phyloP scores from a whole-genome alignment of 2,329 filamentous ascomycete species.

The Alternaria sp. region DNA sequence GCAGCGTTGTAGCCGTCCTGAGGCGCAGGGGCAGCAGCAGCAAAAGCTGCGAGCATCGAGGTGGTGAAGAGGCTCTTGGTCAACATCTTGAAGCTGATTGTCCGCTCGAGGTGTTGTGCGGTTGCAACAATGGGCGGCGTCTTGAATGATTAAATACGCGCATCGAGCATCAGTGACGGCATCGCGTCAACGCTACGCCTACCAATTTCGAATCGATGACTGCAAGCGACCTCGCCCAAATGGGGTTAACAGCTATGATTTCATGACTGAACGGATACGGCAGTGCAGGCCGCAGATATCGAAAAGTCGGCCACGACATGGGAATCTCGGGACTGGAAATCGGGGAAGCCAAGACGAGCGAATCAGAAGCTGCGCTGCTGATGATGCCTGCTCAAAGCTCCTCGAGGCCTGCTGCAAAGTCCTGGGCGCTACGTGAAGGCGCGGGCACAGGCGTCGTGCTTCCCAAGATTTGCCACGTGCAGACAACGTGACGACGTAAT shows the following conservation, averaged over 20 bases:
- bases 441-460: conserved; percentile 23
- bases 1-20: conserved; percentile 29
- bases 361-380: conserved; percentile 21
- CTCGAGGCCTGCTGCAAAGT: conserved; percentile 9
- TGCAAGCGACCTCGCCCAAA: conserved; percentile 20
- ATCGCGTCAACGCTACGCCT: conserved; percentile 18
- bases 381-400: conserved; percentile 15
- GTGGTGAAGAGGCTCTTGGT: conserved; percentile 46
- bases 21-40: conserved; percentile 52
- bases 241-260: conserved; percentile 39
- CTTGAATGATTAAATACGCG: conserved; percentile 25
- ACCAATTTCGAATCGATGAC: conserved; percentile 36
- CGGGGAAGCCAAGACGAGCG: conserved; percentile 19
- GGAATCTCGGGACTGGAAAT: conserved; percentile 24
- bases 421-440: conserved; percentile 28
- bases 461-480: conserved; percentile 26
- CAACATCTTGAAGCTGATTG: conserved; percentile 48
- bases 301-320: conserved; percentile 32
- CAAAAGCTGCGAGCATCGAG: conserved; percentile 48
- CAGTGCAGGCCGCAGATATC: conserved; percentile 29
- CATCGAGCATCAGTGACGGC: conserved; percentile 17
- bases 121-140: conserved; percentile 1
- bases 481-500: conserved; percentile 45
- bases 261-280: conserved; percentile 48
- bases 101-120: conserved; percentile 19